Conservation (phyloP, 306 rosid genomes). For the Medicago lupulina region DNA sequence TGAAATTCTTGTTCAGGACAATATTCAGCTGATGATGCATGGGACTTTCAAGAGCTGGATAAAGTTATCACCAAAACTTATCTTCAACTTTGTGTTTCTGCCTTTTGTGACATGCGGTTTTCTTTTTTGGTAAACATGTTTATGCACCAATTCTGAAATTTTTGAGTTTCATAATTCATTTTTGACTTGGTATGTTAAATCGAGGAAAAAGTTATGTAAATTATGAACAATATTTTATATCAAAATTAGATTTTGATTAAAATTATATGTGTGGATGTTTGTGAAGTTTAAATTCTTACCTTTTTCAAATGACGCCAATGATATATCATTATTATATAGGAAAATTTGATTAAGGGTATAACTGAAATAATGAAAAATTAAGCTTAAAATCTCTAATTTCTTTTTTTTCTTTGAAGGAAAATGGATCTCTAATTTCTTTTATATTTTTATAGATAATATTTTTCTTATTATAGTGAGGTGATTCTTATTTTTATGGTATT, state of each 20-base stretch:
- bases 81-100: slow-evolving; percentile 49
- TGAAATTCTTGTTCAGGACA: slow-evolving; percentile 61
- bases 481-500: too few species aligned
- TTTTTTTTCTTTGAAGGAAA: too few species aligned
- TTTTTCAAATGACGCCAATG: too few species aligned
- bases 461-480: too few species aligned
- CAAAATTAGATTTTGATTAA: too few species aligned
- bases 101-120: not conserved
- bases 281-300: too few species aligned
- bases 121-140: slow-evolving; percentile 21
- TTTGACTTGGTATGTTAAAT: not conserved
- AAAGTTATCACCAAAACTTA: slow-evolving; percentile 72
- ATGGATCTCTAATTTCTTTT: too few species aligned
- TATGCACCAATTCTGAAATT: not conserved
- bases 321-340: too few species aligned
- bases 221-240: not conserved
- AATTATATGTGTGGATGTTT: too few species aligned
- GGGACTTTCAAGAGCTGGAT: slow-evolving; percentile 92
- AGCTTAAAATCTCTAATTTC: not conserved
- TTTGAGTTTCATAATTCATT: slow-evolving; percentile 13
- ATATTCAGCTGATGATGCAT: slow-evolving; percentile 88
- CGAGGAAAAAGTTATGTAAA: slow-evolving; percentile 22
- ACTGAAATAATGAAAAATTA: too few species aligned
- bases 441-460: not conserved
- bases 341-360: too few species aligned